Conservation (phyloP, 2,329 filamentous ascomycete species). For the Fulvia fulva region DNA sequence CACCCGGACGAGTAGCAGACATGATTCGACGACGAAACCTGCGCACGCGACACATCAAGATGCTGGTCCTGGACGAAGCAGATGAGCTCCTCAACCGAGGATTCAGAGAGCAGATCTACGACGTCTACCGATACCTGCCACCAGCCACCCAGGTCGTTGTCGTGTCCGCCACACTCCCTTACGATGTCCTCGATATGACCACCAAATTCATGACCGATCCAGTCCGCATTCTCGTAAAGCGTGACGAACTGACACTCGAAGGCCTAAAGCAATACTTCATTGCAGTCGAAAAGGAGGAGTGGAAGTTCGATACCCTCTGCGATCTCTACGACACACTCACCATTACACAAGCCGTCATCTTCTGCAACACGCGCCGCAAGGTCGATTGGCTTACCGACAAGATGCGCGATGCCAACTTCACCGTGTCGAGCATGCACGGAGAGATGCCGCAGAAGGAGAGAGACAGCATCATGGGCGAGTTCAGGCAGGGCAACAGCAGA, state of each 20-base stretch:
- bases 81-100: constrained; percentile 84
- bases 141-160: constrained; percentile 98
- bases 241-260: constrained; percentile 96
- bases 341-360: constrained; percentile 98
- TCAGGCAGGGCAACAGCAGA: constrained; percentile 91
- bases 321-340: constrained; percentile 98
- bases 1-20: constrained; percentile 89
- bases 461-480: constrained; percentile 99
- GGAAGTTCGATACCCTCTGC: constrained; percentile 98
- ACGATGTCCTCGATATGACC: constrained; percentile 98
- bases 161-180: constrained; percentile 91
- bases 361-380: constrained; percentile 98
- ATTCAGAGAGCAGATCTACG: constrained; percentile 98
- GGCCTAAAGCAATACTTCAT: constrained; percentile 99
- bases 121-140: constrained; percentile 94
- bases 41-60: constrained; percentile 71
- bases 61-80: constrained; percentile 72
- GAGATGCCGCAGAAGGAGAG: constrained; percentile 99
- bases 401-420: constrained; percentile 98
- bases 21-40: constrained; percentile 74
- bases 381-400: constrained; percentile 99
- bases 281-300: constrained; percentile 98
- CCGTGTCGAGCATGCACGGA: constrained; percentile 96
- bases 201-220: constrained; percentile 99
- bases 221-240: constrained; percentile 93